phyloP scores from a whole-genome alignment of 345 rosid genomes.

The Gossypium australe region DNA sequence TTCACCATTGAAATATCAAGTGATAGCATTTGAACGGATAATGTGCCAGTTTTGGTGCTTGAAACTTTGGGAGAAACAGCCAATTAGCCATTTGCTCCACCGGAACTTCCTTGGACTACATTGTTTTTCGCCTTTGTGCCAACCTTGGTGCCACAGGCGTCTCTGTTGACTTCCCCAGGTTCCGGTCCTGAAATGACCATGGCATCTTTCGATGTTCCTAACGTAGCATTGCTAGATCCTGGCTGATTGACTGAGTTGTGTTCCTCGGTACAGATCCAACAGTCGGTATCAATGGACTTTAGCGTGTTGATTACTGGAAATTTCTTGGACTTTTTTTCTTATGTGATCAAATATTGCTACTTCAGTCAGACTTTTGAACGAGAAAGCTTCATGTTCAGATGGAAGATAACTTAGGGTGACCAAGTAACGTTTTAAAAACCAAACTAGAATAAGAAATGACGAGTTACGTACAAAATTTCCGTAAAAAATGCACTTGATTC shows the following conservation, averaged over 20 bases:
- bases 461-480: background rate
- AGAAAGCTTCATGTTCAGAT: constrained; percentile 22
- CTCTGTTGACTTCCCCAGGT: constrained; percentile 20
- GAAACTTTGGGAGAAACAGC: constrained; percentile 16
- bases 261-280: constrained; percentile 8
- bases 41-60: constrained; percentile 9
- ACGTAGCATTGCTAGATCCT: constrained; percentile 17
- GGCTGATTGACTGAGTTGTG: constrained; percentile 13
- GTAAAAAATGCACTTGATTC: constrained; percentile 29
- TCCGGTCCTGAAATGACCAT: constrained; percentile 22
- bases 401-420: constrained; percentile 26
- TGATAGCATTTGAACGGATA: constrained; percentile 41
- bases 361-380: constrained; percentile 28
- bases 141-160: background rate
- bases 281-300: constrained; percentile 17
- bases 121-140: constrained; percentile 8
- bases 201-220: constrained; percentile 10
- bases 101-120: constrained; percentile 17
- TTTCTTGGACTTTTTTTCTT: constrained; percentile 53
- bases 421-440: background rate
- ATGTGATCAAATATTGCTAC: constrained; percentile 64
- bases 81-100: constrained; percentile 15
- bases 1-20: constrained; percentile 62
- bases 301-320: constrained; percentile 39
- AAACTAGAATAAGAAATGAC: background rate